Conservation (phyloP, 2,329 filamentous ascomycete genomes). For the Fusarium sp. region DNA sequence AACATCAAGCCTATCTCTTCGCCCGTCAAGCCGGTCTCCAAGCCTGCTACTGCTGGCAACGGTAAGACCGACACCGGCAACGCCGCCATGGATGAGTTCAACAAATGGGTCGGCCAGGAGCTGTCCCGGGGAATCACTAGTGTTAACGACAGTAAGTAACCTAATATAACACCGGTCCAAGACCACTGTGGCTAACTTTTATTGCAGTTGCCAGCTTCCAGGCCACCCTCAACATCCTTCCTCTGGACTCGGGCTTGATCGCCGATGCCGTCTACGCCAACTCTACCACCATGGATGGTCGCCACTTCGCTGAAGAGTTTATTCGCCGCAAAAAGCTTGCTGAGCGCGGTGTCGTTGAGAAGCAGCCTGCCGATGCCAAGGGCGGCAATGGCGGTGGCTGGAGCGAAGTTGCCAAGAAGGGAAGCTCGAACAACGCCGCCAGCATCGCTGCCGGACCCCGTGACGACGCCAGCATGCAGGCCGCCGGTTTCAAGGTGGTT, state of each 20-base stretch:
- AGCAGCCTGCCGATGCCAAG: constrained; percentile 67
- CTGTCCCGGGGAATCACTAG: constrained; percentile 76
- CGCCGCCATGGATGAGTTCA: constrained; percentile 86
- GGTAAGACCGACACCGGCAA: constrained; percentile 52
- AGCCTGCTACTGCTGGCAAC: constrained; percentile 58
- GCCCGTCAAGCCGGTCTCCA: constrained; percentile 61
- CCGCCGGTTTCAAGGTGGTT: constrained; percentile 86
- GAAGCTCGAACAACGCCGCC: constrained; percentile 55
- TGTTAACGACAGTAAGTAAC: constrained; percentile 62
- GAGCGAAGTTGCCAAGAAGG: constrained; percentile 98
- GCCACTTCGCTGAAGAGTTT: constrained; percentile 94
- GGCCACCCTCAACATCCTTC: constrained; percentile 77
- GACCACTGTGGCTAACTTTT: constrained; percentile 45
- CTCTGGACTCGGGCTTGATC: constrained; percentile 82
- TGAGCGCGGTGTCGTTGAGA: constrained; percentile 88
- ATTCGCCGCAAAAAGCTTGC: constrained; percentile 92
- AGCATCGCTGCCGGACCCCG: constrained; percentile 51
- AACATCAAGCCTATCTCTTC: constrained; percentile 57
- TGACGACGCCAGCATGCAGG: constrained; percentile 55
- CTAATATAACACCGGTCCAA: neutral
- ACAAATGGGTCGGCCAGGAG: constrained; percentile 88
- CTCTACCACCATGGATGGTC: constrained; percentile 90
- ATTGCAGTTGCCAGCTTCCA: constrained; percentile 81
- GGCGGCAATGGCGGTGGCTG: constrained; percentile 74
- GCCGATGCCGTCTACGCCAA: constrained; percentile 89